Evolutionary conservation across 495 filamentous ascomycete genomes (phyloP).

Genomic region (Talaromyces adpressus): DNA sequence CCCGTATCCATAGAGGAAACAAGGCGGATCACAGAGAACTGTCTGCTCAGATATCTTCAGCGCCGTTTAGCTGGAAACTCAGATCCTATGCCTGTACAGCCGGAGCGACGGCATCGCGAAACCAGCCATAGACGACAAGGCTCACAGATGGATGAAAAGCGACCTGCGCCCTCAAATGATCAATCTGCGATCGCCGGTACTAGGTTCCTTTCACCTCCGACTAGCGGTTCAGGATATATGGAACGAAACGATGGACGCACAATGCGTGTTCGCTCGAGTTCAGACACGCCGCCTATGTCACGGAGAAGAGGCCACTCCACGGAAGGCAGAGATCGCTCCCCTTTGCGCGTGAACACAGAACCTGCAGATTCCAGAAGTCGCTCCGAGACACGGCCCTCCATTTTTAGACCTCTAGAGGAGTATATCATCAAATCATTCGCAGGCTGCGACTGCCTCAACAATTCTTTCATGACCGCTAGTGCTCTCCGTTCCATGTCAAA

Average conservation of each 20-base stretch:
- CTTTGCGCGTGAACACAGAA: background rate
- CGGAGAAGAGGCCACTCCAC: conserved; percentile 14
- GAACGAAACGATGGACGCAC: conserved; percentile 15
- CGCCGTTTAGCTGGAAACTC: background rate
- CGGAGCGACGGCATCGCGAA: background rate
- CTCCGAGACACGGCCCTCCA: conserved; percentile 17
- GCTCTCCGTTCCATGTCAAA: conserved; percentile 17
- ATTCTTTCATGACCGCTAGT: conserved; percentile 53
- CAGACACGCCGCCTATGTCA: conserved; percentile 21
- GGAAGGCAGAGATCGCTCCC: conserved; percentile 9
- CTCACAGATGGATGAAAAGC: background rate
- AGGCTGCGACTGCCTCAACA: conserved; percentile 63
- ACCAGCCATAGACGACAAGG: background rate
- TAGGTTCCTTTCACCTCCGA: background rate
- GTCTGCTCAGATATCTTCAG: conserved; percentile 47
- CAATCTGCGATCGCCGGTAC: background rate
- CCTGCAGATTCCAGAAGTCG: background rate
- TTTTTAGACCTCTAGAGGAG: conserved; percentile 71
- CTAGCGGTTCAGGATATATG: conserved; percentile 6
- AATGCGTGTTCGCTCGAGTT: conserved; percentile 22
- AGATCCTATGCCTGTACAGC: background rate
- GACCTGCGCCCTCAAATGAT: background rate
- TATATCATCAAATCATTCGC: conserved; percentile 65
- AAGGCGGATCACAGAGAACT: conserved; percentile 44
- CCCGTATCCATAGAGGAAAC: conserved; percentile 42